A percentile compares a stretch with the other conserved stretches of the same genome.
Evolutionary conservation across 257 asterid genomes (phyloP).

Genomic region (Solanum paucissectum): DNA sequence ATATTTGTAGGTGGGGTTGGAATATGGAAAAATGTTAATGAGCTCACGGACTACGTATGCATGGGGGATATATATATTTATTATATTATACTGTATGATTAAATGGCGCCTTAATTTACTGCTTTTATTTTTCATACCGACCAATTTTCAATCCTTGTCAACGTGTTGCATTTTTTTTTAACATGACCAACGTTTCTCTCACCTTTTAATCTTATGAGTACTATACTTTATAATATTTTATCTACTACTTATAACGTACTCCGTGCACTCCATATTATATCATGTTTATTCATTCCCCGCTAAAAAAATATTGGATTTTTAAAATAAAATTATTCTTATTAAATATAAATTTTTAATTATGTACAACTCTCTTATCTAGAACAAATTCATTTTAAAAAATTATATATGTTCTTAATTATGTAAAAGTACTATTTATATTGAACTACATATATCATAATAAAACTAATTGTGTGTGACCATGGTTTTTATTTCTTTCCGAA

Average conservation of each 20-base stretch:
- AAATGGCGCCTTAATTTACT: slow-evolving; percentile 1
- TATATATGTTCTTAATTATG: no score
- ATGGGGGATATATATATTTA: neutral
- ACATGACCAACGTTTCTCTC: neutral
- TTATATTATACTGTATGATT: neutral
- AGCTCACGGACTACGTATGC: slow-evolving; percentile 2
- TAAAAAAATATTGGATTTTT: no score
- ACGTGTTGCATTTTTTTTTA: neutral
- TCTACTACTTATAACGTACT: neutral
- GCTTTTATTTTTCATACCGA: neutral
- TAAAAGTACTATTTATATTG: no score
- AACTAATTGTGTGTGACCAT: no score
- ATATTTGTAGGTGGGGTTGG: neutral
- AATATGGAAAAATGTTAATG: neutral
- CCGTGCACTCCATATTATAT: neutral
- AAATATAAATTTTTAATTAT: no score
- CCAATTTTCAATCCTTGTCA: neutral
- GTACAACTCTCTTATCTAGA: no score
- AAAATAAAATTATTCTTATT: neutral
- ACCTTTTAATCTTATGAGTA: neutral
- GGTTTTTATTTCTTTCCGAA: no score
- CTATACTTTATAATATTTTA: no score
- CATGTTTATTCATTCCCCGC: neutral
- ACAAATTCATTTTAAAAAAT: no score
- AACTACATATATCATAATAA: no score